Evolutionary conservation across 2,329 filamentous ascomycete genomes (phyloP), one percentile per base, ranked within the genome.

Genomic region (Raffaelea arxii): DNA sequence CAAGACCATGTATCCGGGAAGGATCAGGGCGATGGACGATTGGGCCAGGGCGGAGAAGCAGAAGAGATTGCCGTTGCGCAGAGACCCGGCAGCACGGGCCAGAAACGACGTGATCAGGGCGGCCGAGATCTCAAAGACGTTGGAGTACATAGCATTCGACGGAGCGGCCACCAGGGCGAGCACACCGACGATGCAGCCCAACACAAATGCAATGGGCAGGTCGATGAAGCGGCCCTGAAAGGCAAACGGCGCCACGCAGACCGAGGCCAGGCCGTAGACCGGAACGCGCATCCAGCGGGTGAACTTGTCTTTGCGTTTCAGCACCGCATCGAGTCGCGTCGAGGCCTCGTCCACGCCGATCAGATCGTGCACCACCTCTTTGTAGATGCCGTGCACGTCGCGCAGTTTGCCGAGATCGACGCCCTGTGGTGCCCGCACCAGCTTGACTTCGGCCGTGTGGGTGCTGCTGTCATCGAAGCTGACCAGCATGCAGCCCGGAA

Each of bases 401-500:
- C 81, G 74, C 12, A 90, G 73, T 56, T 82, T 84, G 24, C 84
- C 84, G 1, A 90, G 70, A 58, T 90, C 80, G 10, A 90, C 73
- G 2, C 83, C 84, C 56, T 87, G 83, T 0, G 67, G 65, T 0
- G 78, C 75, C 4, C 81, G 76, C 6, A 89, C 80, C 25, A 89
- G 73, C 64, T 86, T 86, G 51, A 89, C 84, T 59, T 88, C 84
- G n/a, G 83, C 83, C 0, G 85, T 89, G 57, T 89, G 84, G 0
- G 84, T 86, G 52, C 66, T 70, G 51, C 52, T 66, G 62, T 91
- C 86, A 57, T 86, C 89, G 58, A 96, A 95, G 4, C 87, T 91
- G 59, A 95, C 84, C 47, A 96, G 86, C 90, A 96, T 96, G 58
- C 86, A 94, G 0, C 86, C 86, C 0, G 90, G 89, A 25, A 95